phyloP scores from a whole-genome alignment of 768 basidiomycete species.

The Lactarius psammicola region DNA sequence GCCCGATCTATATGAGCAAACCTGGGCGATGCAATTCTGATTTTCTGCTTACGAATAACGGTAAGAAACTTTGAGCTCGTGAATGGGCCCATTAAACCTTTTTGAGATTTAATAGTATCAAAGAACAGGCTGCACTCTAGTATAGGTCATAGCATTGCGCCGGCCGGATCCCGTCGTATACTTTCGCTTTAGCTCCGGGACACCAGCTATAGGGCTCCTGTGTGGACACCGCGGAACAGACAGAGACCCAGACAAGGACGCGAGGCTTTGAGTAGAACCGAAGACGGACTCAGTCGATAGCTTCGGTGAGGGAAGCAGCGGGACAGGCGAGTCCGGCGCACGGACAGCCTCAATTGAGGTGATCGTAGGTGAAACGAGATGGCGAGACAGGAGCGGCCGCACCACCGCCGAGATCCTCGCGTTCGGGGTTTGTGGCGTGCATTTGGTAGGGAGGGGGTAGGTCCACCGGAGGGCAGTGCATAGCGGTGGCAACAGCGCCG shows the following conservation, averaged over 20 bases:
- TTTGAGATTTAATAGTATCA: not conserved
- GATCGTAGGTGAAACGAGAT: slow-evolving; percentile 7
- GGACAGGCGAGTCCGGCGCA: slow-evolving; percentile 28
- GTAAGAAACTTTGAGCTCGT: not conserved
- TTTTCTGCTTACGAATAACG: not conserved
- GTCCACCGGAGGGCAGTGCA: not conserved
- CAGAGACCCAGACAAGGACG: not conserved
- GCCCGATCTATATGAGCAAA: no score
- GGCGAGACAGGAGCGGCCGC: not conserved
- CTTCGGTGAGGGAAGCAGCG: slow-evolving; percentile 18
- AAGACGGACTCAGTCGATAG: slow-evolving; percentile 21
- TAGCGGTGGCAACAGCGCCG: not conserved
- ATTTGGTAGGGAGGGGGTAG: slow-evolving; percentile 23
- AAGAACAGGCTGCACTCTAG: not conserved
- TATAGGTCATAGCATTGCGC: not conserved
- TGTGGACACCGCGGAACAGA: not conserved
- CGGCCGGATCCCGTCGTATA: not conserved
- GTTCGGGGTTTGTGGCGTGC: slow-evolving; percentile 12
- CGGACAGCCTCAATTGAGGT: slow-evolving; percentile 26
- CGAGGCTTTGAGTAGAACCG: slow-evolving; percentile 20
- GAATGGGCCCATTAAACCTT: not conserved
- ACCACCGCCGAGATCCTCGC: not conserved
- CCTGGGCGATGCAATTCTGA: not conserved
- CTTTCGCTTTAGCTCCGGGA: slow-evolving; percentile 8
- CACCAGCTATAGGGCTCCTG: not conserved